Evolutionary conservation across 257 asterid species (phyloP).

Genomic region (Linderniella brevidens): DNA sequence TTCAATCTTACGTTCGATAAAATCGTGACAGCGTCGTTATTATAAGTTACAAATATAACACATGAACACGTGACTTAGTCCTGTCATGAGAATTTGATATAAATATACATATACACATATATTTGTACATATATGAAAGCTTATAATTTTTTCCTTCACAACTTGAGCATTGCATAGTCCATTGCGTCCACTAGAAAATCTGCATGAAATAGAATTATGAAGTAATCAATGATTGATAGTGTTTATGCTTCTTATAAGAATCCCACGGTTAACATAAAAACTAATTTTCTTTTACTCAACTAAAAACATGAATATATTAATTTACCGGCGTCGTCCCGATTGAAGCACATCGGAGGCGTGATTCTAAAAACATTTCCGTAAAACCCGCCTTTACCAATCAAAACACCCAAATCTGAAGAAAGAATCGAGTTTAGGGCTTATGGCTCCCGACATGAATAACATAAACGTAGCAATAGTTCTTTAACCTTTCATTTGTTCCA

Average conservation of each 20-base stretch:
- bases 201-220: too few relatives aligned
- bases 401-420: constrained; percentile 38
- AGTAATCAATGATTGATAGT: not conserved
- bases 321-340: constrained; percentile 48
- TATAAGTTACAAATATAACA: too few relatives aligned
- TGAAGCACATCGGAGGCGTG: constrained; percentile 66
- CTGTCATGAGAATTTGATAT: too few relatives aligned
- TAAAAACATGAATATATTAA: not conserved
- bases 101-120: too few relatives aligned
- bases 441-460: not conserved
- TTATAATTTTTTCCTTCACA: constrained; percentile 15
- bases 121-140: not conserved
- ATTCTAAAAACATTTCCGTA: constrained; percentile 61
- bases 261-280: not conserved
- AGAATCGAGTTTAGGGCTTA: not conserved
- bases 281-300: not conserved
- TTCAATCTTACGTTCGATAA: too few relatives aligned
- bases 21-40: too few relatives aligned
- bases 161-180: constrained; percentile 29
- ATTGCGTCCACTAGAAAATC: constrained; percentile 40
- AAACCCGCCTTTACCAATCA: constrained; percentile 64
- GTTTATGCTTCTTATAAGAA: not conserved
- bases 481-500: constrained; percentile 61
- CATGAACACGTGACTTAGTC: too few relatives aligned
- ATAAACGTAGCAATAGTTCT: not conserved